Evolutionary conservation across 108 stramenopile species (phyloP).

Genomic region (Conticribra weissflogii): DNA sequence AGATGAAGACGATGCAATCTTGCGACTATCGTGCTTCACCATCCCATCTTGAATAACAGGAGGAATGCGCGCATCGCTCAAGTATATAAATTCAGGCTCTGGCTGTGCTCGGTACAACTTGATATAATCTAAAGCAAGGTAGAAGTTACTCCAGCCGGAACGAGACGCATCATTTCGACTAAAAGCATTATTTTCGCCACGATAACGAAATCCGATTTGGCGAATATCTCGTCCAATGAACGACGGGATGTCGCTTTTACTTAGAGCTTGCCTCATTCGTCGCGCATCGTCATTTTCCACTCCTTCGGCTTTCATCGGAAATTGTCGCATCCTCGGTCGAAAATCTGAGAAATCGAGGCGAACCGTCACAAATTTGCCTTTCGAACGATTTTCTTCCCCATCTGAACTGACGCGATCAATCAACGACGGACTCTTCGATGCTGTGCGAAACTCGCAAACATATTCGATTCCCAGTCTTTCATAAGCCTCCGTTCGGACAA

Average conservation of each 20-base stretch:
- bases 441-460: constrained; percentile 76
- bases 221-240: constrained; percentile 73
- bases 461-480: constrained; percentile 79
- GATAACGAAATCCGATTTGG: constrained; percentile 77
- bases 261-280: constrained; percentile 16
- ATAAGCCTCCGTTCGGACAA: constrained; percentile 69
- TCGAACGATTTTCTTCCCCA: constrained; percentile 54
- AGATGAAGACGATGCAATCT: constrained; percentile 36
- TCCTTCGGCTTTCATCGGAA: constrained; percentile 39
- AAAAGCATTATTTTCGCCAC: constrained; percentile 52
- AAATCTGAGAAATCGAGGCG: constrained; percentile 57
- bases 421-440: constrained; percentile 50
- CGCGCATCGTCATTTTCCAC: constrained; percentile 19
- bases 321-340: constrained; percentile 51
- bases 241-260: constrained; percentile 45
- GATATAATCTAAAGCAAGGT: constrained; percentile 78
- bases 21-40: constrained; percentile 68
- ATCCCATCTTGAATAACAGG: constrained; percentile 63
- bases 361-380: constrained; percentile 68
- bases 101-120: constrained; percentile 81
- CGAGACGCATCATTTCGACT: constrained; percentile 15
- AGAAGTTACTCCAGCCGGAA: constrained; percentile 59
- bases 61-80: constrained; percentile 85
- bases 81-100: constrained; percentile 84
- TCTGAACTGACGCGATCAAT: too few species aligned